Percentiles rank a stretch among this genome's conserved stretches.
phyloP scores from a whole-genome alignment of 345 rosid genomes.

The Durio zibethinus region DNA sequence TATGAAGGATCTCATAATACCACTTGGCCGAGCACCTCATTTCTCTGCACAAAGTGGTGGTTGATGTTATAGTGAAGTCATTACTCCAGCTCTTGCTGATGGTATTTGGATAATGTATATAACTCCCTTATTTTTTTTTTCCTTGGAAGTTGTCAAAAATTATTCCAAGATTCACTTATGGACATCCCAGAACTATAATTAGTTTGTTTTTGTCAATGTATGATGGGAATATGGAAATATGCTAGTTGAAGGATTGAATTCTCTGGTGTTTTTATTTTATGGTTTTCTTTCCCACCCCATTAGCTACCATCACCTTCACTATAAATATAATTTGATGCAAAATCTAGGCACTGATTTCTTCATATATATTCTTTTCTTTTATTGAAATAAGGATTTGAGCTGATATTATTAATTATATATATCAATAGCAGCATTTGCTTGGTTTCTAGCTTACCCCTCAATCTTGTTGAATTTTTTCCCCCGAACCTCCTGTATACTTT shows the following conservation, averaged over 20 bases:
- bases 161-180: neutral
- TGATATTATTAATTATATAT: no score
- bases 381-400: no score
- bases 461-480: no score
- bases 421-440: no score
- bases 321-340: no score
- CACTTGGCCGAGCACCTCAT: conserved; percentile 76
- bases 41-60: conserved; percentile 38
- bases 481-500: no score
- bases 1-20: conserved; percentile 73
- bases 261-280: neutral
- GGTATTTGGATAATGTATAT: neutral
- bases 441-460: no score
- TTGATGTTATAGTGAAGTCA: neutral
- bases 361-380: no score
- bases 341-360: no score
- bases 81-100: neutral
- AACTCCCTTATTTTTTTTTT: no score
- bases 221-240: neutral
- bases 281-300: no score
- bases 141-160: neutral
- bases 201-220: neutral
- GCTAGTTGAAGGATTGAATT: neutral
- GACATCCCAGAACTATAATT: neutral
- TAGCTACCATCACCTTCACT: no score